Base-by-base conservation (phyloP, 2,329 filamentous ascomycete species). In the Juglanconis juglandina region DNA sequence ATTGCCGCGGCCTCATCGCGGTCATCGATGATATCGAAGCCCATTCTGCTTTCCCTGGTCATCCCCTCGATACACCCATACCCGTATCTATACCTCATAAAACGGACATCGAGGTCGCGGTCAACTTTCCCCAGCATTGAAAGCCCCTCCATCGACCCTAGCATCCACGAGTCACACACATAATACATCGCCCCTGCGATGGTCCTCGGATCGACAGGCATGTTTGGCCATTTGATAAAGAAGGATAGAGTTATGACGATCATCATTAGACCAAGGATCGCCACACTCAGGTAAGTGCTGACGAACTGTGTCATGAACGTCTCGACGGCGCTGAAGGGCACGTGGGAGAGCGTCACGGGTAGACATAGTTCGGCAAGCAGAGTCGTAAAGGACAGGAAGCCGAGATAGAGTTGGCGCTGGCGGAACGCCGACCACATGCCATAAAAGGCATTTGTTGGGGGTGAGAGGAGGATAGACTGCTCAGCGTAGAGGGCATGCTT, bases 261-360 rank as follows among this genome's bases (percentile, higher is more conserved):
- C 10, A 75, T 63, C 75, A 77, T 77, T 17, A 74, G 46, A 24
- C 65, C 59, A 33, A 78, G 64, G 14, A 75, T 71, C 2, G 66
- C 67, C 9, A 75, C 68, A 24, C 70, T 65, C 30, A 71, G 47
- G 66, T 70, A 75, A 13, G 68, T 69, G 61, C 73, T 74, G 24
- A 74, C 66, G 5, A 63, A 57, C 41, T 70, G 69, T 1, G 72
- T 68, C 2, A 70, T 57, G 37, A 65, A 72, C 5, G 72, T 74
- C 62, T 74, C 71, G 24, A 71, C 72, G 10, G 72, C 66, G 1
- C 70, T 72, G 65, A 70, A 77, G 0, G 73, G 74, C 11, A 77
- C 69, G 59, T 76, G 76, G 64, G 71, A 68, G 0, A 78, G 69
- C 41, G 74, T 69, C 33, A 77, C 68, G 2, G 74, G 72, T 17